These are phyloP conservation scores for Meira nashicola DNA, from an alignment of 1,284 basidiomycete species.

Conservation along the genomic window DNA sequence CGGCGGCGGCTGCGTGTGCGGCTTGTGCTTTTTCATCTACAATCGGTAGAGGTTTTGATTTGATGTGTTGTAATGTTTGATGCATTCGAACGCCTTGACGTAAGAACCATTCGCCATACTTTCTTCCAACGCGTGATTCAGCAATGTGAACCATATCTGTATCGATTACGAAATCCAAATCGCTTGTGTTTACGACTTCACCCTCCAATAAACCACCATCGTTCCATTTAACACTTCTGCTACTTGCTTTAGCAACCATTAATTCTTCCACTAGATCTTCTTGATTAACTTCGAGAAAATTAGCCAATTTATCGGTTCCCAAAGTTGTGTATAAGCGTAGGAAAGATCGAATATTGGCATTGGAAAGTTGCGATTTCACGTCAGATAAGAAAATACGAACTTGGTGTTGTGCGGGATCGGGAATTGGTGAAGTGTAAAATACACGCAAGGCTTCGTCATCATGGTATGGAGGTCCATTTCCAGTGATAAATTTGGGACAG, in stretches of 20 bases:
- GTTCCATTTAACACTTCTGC: conserved; percentile 63
- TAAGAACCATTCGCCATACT: conserved; percentile 95
- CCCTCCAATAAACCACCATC: conserved; percentile 70
- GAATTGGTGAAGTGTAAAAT: conserved; percentile 57
- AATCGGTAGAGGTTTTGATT: conserved; percentile 40
- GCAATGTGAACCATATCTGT: conserved; percentile 93
- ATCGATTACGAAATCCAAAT: conserved; percentile 90
- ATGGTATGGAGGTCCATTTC: conserved; percentile 82
- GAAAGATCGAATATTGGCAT: conserved; percentile 82
- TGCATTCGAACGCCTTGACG: conserved; percentile 56
- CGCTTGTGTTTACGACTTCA: conserved; percentile 79
- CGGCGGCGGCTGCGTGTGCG: conserved; percentile 5
- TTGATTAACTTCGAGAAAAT: conserved; percentile 78
- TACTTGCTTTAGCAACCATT: conserved; percentile 88
- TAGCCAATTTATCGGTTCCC: conserved; percentile 82
- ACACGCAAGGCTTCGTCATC: conserved; percentile 65
- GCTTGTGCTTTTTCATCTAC: conserved; percentile 10
- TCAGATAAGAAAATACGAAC: conserved; percentile 75
- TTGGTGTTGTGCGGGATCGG: conserved; percentile 79
- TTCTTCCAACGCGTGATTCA: conserved; percentile 82
- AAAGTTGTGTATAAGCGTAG: conserved; percentile 91
- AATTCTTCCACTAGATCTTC: conserved; percentile 92
- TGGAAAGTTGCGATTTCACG: conserved; percentile 69
- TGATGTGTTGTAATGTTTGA: conserved; percentile 36
- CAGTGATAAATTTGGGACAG: conserved; percentile 92